These are phyloP conservation scores for Cryomyces minteri DNA, from an alignment of 495 filamentous ascomycete genomes.

Conservation along the genomic window DNA sequence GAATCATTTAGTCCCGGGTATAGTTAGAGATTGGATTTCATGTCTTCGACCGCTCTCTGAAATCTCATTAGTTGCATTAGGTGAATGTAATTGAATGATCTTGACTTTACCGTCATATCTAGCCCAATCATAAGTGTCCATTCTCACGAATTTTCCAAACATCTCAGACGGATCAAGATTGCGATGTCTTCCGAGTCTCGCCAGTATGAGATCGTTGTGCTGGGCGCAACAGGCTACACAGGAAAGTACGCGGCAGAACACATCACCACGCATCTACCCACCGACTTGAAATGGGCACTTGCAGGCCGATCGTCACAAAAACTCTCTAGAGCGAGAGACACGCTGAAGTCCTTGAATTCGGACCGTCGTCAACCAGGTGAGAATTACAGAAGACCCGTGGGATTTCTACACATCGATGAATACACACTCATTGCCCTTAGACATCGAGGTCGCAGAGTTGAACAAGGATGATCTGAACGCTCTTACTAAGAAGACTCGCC, in stretches of 20 bases:
- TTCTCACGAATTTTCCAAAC: no score
- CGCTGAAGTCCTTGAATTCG: constrained; percentile 44
- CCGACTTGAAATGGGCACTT: constrained; percentile 73
- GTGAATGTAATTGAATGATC: no score
- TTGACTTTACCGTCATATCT: no score
- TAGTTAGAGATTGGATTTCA: no score
- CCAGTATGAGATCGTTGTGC: constrained; percentile 67
- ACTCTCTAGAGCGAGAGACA: constrained; percentile 44
- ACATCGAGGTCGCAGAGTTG: constrained; percentile 46
- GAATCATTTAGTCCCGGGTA: no score
- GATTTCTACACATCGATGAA: no score
- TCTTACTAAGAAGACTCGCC: constrained; percentile 54
- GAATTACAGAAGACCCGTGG: neutral
- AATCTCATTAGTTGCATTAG: no score
- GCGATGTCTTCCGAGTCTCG: constrained; percentile 25
- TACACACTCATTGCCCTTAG: constrained; percentile 17
- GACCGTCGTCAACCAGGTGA: constrained; percentile 53
- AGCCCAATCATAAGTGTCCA: no score
- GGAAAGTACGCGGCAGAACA: constrained; percentile 62
- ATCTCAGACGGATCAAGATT: no score
- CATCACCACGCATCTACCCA: constrained; percentile 55
- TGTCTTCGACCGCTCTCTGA: no score
- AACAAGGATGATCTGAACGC: constrained; percentile 38
- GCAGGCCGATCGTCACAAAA: constrained; percentile 65
- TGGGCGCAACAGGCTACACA: constrained; percentile 80